These are phyloP conservation scores for Solanum piurae DNA, from an alignment of 257 asterid genomes.

Conservation along the genomic window DNA sequence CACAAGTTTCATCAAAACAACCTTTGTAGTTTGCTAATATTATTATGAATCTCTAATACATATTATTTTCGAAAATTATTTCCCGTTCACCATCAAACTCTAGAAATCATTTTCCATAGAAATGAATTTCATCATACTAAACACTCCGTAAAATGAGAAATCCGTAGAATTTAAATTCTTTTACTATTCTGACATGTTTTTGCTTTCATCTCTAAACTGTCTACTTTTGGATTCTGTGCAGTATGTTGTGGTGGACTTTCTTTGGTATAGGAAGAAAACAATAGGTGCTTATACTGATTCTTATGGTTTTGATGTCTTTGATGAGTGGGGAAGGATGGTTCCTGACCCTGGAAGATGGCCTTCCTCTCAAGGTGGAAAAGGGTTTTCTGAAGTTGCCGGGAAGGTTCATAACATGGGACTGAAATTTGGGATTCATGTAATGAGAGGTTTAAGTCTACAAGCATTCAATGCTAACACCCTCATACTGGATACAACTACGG, in stretches of 20 bases:
- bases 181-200: background rate
- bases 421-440: conserved; percentile 93
- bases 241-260: conserved; percentile 98
- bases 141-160: background rate
- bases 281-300: conserved; percentile 73
- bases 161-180: background rate
- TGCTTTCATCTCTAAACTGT: background rate
- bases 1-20: background rate
- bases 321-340: conserved; percentile 93
- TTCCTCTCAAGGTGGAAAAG: conserved; percentile 65
- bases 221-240: conserved; percentile 13
- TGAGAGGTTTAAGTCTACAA: conserved; percentile 88
- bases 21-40: background rate
- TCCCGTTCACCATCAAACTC: background rate
- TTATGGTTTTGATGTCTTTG: conserved; percentile 80
- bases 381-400: conserved; percentile 57
- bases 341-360: conserved; percentile 97
- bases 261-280: conserved; percentile 88
- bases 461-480: conserved; percentile 77
- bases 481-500: conserved; percentile 65
- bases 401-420: conserved; percentile 76
- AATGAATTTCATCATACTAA: background rate
- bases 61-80: background rate
- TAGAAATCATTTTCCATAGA: background rate
- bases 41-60: background rate